Conservation (phyloP, 2,329 filamentous ascomycete species). For the Trichothecium roseum region DNA sequence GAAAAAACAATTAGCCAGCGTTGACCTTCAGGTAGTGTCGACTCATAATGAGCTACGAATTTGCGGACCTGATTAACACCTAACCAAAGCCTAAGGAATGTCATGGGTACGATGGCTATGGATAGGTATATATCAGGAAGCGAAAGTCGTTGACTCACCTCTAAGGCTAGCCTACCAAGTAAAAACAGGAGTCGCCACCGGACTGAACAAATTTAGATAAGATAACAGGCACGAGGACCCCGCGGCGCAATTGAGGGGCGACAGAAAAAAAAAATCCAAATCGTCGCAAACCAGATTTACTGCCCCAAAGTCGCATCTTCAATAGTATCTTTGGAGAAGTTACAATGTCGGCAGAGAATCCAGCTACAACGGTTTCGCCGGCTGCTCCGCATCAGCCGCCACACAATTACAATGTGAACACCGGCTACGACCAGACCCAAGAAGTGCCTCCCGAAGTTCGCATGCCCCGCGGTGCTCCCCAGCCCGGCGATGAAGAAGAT, state of each 20-base stretch:
- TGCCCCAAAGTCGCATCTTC: not conserved
- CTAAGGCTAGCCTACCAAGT: no score
- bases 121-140: not conserved
- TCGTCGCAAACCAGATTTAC: not conserved
- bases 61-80: no score
- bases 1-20: no score
- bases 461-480: slow-evolving; percentile 15
- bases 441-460: slow-evolving; percentile 20
- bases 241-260: not conserved
- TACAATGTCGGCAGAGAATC: slow-evolving; percentile 10
- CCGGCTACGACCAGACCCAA: slow-evolving; percentile 31
- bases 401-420: slow-evolving; percentile 30
- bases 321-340: no score
- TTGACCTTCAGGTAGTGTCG: no score
- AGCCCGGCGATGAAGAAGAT: slow-evolving; percentile 16
- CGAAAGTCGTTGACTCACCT: slow-evolving; percentile 1
- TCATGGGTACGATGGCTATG: no score
- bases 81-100: no score
- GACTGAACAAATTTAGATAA: not conserved
- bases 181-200: not conserved
- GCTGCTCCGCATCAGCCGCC: slow-evolving; percentile 34
- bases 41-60: no score
- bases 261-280: slow-evolving; percentile 1
- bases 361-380: slow-evolving; percentile 16
- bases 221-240: not conserved